These are phyloP conservation scores for Camillea tinctor DNA, from an alignment of 2,329 filamentous ascomycete genomes.

Conservation along the genomic window DNA sequence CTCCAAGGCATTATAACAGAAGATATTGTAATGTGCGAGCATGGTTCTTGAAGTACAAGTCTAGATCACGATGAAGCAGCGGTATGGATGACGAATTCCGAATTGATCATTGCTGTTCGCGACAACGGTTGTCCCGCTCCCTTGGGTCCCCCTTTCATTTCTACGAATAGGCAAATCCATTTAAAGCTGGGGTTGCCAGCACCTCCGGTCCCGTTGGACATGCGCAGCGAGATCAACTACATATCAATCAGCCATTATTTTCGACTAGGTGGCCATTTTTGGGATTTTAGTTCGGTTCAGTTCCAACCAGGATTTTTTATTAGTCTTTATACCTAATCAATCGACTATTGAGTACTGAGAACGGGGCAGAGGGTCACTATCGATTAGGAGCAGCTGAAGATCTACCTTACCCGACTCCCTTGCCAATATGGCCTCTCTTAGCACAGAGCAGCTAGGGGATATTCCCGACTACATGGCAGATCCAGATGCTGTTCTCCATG, in stretches of 20 bases:
- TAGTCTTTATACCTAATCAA: neutral
- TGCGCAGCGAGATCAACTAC: neutral
- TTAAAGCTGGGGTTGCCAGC: neutral
- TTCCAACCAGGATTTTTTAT: neutral
- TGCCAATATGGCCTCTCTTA: neutral
- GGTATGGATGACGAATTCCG: neutral
- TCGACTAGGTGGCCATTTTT: neutral
- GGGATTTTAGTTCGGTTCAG: neutral
- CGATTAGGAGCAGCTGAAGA: neutral
- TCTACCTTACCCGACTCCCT: neutral
- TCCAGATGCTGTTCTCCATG: constrained; percentile 21
- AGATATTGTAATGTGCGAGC: neutral
- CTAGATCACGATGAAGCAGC: neutral
- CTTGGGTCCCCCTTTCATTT: neutral
- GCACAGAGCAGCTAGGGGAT: neutral
- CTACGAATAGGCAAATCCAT: neutral
- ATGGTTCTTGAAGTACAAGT: neutral
- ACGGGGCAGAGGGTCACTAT: neutral
- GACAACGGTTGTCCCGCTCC: neutral
- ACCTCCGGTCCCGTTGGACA: neutral
- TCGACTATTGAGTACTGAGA: neutral
- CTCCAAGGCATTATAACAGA: neutral
- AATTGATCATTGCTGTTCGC: neutral
- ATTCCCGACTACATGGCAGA: constrained; percentile 24
- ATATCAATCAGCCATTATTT: neutral